Percentiles rank a stretch among this genome's conserved stretches.
Conservation (phyloP, 1,284 basidiomycete genomes). For the Puccinia polysora region DNA sequence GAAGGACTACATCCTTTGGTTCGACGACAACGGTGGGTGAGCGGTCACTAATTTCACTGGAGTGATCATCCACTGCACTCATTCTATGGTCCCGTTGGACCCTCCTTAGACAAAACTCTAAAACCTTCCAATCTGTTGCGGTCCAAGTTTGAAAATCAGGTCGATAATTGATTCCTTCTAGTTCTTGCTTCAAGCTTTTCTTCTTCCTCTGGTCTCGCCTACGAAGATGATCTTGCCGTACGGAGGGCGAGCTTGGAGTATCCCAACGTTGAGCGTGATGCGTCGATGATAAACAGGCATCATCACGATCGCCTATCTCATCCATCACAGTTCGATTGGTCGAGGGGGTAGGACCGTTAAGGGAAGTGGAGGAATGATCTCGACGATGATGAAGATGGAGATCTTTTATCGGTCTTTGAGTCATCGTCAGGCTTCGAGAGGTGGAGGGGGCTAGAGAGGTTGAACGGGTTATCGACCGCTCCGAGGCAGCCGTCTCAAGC, state of each 20-base stretch:
- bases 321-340: too few species aligned
- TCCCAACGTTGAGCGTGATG: too few species aligned
- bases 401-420: too few species aligned
- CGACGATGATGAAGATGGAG: too few species aligned
- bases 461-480: background rate
- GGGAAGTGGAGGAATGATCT: too few species aligned
- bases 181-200: conserved; percentile 21
- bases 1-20: conserved; percentile 10
- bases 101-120: conserved; percentile 27
- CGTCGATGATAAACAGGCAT: too few species aligned
- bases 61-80: background rate
- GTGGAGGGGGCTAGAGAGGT: conserved; percentile 1
- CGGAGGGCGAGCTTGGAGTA: too few species aligned
- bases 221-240: too few species aligned
- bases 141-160: conserved; percentile 18
- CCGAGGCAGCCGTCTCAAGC: conserved; percentile 22
- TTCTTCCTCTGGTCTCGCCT: background rate
- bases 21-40: background rate
- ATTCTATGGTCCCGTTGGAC: background rate
- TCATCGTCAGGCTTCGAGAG: background rate
- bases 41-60: background rate
- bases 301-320: too few species aligned
- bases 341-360: too few species aligned
- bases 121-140: conserved; percentile 28
- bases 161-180: conserved; percentile 12